Conservation (phyloP, 1,139 yeast genomes). For the Lodderomyces elongisporus region DNA sequence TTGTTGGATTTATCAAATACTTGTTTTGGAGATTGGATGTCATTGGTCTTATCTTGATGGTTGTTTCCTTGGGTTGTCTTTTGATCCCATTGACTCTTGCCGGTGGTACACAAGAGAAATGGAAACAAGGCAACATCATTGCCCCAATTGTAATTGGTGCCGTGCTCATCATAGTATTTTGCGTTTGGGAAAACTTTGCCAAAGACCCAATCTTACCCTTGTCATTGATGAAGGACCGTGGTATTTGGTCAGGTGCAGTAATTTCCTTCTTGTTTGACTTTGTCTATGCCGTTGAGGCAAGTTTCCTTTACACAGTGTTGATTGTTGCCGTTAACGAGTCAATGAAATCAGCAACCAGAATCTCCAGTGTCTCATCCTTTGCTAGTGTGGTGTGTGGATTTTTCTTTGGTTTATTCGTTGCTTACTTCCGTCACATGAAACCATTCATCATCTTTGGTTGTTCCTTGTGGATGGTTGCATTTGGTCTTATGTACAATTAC, state of each 20-base stretch:
- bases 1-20: slow-evolving; percentile 17
- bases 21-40: slow-evolving; percentile 35
- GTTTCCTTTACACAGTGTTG: slow-evolving; percentile 32
- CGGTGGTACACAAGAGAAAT: slow-evolving; percentile 25
- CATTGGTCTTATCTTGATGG: slow-evolving; percentile 28
- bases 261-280: slow-evolving; percentile 29
- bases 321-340: slow-evolving; percentile 31
- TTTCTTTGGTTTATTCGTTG: slow-evolving; percentile 30
- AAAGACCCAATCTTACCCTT: slow-evolving; percentile 30
- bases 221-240: slow-evolving; percentile 31
- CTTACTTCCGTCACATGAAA: slow-evolving; percentile 26
- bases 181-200: slow-evolving; percentile 30
- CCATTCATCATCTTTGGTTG: slow-evolving; percentile 31
- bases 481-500: slow-evolving; percentile 31
- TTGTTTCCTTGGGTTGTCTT: slow-evolving; percentile 31
- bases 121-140: slow-evolving; percentile 28
- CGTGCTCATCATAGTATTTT: slow-evolving; percentile 28
- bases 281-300: slow-evolving; percentile 26
- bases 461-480: slow-evolving; percentile 31
- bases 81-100: slow-evolving; percentile 38
- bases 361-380: slow-evolving; percentile 28
- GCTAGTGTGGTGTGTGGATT: slow-evolving; percentile 30
- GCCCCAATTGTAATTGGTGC: slow-evolving; percentile 37
- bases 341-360: slow-evolving; percentile 31
- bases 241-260: slow-evolving; percentile 29